These are phyloP conservation scores for Pyracantha coccinea DNA, from an alignment of 331 rosid species.

Conservation along the genomic window DNA sequence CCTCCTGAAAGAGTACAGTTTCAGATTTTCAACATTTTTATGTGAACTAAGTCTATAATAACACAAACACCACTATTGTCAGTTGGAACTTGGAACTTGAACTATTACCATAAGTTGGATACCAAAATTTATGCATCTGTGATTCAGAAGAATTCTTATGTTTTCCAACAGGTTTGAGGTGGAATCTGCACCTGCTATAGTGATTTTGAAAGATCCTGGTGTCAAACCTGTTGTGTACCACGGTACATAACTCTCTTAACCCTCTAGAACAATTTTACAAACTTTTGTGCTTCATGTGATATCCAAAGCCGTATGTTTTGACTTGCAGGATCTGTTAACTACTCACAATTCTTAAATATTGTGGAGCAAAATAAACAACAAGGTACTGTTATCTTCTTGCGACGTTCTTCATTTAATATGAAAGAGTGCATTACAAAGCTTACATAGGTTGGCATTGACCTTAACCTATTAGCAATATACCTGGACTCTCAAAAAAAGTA, in stretches of 20 bases:
- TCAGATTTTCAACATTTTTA: background rate
- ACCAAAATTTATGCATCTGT: conserved; percentile 3
- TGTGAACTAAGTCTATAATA: background rate
- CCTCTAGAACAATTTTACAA: conserved; percentile 3
- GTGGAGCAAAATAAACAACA: conserved; percentile 75
- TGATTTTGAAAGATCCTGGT: conserved; percentile 91
- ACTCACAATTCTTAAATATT: conserved; percentile 43
- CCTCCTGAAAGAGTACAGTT: background rate
- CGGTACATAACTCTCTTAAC: conserved; percentile 33
- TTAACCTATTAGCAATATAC: background rate
- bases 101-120: background rate
- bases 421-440: background rate
- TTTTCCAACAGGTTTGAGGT: conserved; percentile 65
- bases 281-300: conserved; percentile 9
- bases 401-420: background rate
- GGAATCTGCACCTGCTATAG: conserved; percentile 85
- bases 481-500: background rate
- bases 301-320: conserved; percentile 11
- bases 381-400: conserved; percentile 36
- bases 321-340: conserved; percentile 52
- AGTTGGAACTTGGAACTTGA: background rate
- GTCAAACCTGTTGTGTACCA: conserved; percentile 78
- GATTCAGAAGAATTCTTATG: background rate
- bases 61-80: background rate
- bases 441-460: background rate